Conservation (phyloP, 352 stramenopile genomes). For the Globisporangium echinulatum region DNA sequence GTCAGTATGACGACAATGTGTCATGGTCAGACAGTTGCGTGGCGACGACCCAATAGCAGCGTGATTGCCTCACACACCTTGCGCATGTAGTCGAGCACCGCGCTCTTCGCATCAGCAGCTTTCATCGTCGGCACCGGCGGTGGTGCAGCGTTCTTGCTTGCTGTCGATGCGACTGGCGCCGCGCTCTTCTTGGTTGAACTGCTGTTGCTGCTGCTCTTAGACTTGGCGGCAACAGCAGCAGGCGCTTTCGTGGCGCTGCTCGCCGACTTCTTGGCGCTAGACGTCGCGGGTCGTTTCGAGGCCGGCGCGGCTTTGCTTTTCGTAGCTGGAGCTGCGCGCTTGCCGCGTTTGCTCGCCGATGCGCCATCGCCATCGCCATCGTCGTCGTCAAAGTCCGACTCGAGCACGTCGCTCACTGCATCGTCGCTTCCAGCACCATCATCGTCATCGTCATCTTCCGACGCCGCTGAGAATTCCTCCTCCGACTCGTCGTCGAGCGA, state of each 20-base stretch:
- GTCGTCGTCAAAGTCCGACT: constrained; percentile 44
- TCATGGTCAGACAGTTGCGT: too few species aligned
- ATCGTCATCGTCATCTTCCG: constrained; percentile 22
- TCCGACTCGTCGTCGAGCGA: constrained; percentile 44
- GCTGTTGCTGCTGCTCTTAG: constrained; percentile 21
- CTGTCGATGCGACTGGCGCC: neutral
- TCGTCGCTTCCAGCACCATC: constrained; percentile 24
- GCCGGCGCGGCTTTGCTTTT: constrained; percentile 11
- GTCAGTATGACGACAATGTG: too few species aligned
- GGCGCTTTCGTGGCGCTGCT: constrained; percentile 2
- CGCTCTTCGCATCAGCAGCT: constrained; percentile 29
- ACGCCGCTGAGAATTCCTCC: constrained; percentile 25
- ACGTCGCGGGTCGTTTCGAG: constrained; percentile 17
- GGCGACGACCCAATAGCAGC: too few species aligned
- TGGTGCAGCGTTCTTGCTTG: constrained; percentile 4
- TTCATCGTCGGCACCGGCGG: constrained; percentile 24
- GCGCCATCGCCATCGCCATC: neutral
- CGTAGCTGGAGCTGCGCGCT: constrained; percentile 8
- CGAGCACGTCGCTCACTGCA: constrained; percentile 19
- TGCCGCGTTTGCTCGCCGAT: constrained; percentile 16
- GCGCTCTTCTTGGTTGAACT: constrained; percentile 6
- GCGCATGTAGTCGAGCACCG: constrained; percentile 71
- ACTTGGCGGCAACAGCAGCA: constrained; percentile 6
- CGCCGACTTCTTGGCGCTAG: constrained; percentile 10
- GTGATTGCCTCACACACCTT: constrained; percentile 23